A percentile compares a stretch with the other conserved stretches of the same genome.
Evolutionary conservation across 2,329 filamentous ascomycete species (phyloP).

Genomic region (Thielaviopsis euricoi): DNA sequence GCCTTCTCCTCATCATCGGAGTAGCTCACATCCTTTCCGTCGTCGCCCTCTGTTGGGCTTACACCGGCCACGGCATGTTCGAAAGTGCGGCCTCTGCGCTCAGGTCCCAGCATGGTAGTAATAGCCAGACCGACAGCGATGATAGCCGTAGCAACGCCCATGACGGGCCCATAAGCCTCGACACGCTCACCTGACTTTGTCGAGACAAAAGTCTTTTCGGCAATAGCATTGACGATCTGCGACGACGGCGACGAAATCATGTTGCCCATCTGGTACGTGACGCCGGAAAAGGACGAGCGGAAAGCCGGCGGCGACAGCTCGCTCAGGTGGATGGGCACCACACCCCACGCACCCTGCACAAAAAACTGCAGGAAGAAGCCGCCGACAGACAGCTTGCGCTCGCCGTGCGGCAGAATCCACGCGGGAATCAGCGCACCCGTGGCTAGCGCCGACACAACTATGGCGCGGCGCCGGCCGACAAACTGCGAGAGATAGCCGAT

Average conservation of each 20-base stretch:
- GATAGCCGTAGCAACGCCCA: slow-evolving; percentile 63
- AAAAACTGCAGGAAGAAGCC: slow-evolving; percentile 69
- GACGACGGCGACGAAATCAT: slow-evolving; percentile 52
- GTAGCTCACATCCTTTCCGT: slow-evolving; percentile 12
- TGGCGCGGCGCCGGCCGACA: slow-evolving; percentile 54
- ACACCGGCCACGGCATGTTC: slow-evolving; percentile 35
- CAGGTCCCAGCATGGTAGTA: slow-evolving; percentile 54
- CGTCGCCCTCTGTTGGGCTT: background rate
- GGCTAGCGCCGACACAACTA: slow-evolving; percentile 42
- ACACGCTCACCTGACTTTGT: slow-evolving; percentile 37
- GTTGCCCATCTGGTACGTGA: slow-evolving; percentile 63
- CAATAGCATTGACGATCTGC: slow-evolving; percentile 62
- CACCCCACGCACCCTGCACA: slow-evolving; percentile 61
- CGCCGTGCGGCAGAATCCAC: slow-evolving; percentile 50
- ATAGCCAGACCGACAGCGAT: slow-evolving; percentile 53
- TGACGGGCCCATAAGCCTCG: slow-evolving; percentile 57
- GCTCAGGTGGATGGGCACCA: slow-evolving; percentile 65
- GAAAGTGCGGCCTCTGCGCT: slow-evolving; percentile 56
- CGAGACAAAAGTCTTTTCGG: slow-evolving; percentile 43
- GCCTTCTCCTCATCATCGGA: slow-evolving; percentile 11
- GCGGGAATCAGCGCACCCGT: slow-evolving; percentile 49
- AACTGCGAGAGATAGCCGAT: slow-evolving; percentile 63
- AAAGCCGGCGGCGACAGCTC: slow-evolving; percentile 58
- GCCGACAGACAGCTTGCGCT: slow-evolving; percentile 41
- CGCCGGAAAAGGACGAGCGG: slow-evolving; percentile 59